Base-by-base conservation (phyloP, 1,284 basidiomycete species). In the Trichosporon ovoides region DNA sequence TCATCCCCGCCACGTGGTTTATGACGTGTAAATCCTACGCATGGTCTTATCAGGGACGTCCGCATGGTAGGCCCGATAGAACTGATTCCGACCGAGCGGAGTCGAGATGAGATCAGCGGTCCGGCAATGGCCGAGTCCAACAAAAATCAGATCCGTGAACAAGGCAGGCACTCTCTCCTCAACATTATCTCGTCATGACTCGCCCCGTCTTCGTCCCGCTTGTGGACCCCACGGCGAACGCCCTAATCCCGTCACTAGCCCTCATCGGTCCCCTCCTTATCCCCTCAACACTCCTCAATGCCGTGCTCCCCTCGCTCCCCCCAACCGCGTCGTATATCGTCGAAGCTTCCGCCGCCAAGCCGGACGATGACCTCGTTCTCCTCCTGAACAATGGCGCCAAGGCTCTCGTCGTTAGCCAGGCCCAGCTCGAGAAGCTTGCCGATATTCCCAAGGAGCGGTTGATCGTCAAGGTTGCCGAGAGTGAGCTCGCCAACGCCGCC, bases 191-290 rank as follows among this genome's bases (percentile, higher is more conserved):
- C 57, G 65, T 36, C 50, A 77, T 77, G 75, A 68, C 72, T 37
- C 65, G 72, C 36, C 70, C 74, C 14, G 68, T 74, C 19, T 80
- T 81, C 70, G 66, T 81, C 16, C 78, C 80, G 10, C 67, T 78
- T 19, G 59, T 79, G 53, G 74, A 77, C 60, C 65, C 74, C 35
- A 68, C 67, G 18, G 70, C 70, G 19, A 62, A 67, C 14, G 77
- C 80, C 6, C 80, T 91, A 22, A 75, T 88, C 56, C 69, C 79
- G 34, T 82, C 85, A 2, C 82, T 91, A 57, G 78, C 82, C 48
- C 84, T 90, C 20, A 82, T 94, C 55, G 87, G 87, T 0, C 89
- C 92, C 12, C 72, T 93, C 60, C 81, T 93, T 54, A 69, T 85
- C 52, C 80, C 78, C n/a, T 71, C 66, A 34, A 67, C 59, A 56